Conservation (phyloP, 202 grass and related monocot genomes). For the Thinopyrum obtusiflorum region DNA sequence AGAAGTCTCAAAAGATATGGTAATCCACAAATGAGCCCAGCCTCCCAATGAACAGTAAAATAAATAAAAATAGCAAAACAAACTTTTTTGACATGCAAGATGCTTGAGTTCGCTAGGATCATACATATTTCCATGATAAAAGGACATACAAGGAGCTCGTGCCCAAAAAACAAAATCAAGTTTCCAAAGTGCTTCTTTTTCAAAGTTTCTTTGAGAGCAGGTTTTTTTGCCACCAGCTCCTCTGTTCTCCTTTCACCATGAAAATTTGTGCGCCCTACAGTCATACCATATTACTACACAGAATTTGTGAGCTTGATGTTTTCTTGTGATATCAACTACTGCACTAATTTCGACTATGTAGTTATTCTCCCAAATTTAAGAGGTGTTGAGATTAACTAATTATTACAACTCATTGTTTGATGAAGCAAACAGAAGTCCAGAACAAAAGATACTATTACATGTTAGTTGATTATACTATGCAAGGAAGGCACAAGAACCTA, state of each 20-base stretch:
- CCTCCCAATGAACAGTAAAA: too few species aligned
- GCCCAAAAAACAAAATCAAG: background rate
- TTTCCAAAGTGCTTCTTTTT: background rate
- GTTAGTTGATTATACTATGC: background rate
- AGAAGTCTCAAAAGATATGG: background rate
- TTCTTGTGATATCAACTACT: background rate
- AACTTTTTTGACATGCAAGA: too few species aligned
- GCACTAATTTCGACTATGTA: background rate
- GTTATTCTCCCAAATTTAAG: background rate
- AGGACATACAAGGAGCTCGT: too few species aligned
- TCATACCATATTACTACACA: background rate
- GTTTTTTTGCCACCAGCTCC: too few species aligned
- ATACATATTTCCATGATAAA: too few species aligned
- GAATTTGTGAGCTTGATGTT: background rate
- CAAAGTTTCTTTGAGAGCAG: too few species aligned
- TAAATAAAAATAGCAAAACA: too few species aligned
- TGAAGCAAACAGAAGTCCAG: background rate
- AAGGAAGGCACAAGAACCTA: background rate
- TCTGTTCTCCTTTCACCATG: too few species aligned
- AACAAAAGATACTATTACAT: background rate
- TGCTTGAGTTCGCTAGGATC: too few species aligned
- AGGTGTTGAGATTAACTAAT: background rate
- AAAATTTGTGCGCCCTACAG: too few species aligned
- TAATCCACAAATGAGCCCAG: background rate
- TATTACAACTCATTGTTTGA: background rate